Base-by-base conservation (phyloP, 768 basidiomycete species). In the Rhizopogon rudus region DNA sequence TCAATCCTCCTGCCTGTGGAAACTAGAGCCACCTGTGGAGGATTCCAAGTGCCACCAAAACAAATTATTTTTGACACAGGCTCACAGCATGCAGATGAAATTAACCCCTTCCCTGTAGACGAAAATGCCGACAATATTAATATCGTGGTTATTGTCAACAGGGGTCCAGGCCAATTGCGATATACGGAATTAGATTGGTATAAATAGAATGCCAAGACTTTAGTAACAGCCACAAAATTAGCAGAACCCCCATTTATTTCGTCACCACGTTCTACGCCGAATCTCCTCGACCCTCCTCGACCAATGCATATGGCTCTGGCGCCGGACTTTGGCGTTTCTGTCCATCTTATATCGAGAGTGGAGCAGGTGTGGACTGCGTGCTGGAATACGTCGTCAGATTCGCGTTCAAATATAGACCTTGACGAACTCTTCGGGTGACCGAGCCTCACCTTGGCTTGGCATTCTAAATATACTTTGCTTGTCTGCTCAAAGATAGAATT, bases 401-500 rank as follows among this genome's bases (percentile, higher is more conserved):
- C 51, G 8, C 53, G 12, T 29, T 56, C 29, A 69, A 65, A 65
- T 59, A 45, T 65, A 61, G 65, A 53, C 20, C 40, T 25, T 37
- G 54, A 54, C 45, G 51, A 50, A 57, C 55, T 44, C 49, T 60
- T 71, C 69, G 67, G 67, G 57, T 63, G 60, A 68, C 35, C 46
- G 63, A 66, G 69, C 69, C 69, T 72, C 69, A 61, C 66, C 54
- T 71, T 68, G 66, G 71, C 74, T 75, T 75, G 74, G 74, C 74
- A 62, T 71, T 70, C 74, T 75, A 75, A 72, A 66, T 70, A 66
- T 76, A 73, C 67, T 53, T 16, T 33, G 57, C 65, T 54, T 67
- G 57, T 61, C 64, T 64, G 61, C 60, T 71, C 73, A 76, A 76
- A 76, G 75, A 76, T 76, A 76, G 75, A 72, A 67, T 61, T 64